phyloP scores from a whole-genome alignment of 805 yeast genomes.

The Ogataea kodamae region DNA sequence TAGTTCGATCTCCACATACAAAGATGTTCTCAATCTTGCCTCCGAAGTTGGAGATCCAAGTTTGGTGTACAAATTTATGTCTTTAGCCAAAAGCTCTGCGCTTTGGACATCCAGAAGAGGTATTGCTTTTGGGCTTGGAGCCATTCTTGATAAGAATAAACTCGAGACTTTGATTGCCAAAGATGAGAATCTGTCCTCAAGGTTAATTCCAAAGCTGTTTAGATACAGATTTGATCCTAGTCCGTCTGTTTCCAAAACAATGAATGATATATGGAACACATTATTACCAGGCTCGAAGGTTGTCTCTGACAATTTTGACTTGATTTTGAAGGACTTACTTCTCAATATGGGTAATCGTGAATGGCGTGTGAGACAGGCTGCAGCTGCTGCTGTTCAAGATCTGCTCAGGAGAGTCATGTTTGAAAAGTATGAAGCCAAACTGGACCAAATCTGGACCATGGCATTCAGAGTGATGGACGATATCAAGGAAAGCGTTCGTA shows the following conservation, averaged over 20 bases:
- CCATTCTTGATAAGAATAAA: conserved; percentile 74
- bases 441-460: conserved; percentile 80
- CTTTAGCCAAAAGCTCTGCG: conserved; percentile 80
- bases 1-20: conserved; percentile 86
- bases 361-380: conserved; percentile 92
- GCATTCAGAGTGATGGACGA: conserved; percentile 90
- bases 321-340: conserved; percentile 62
- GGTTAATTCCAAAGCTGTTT: conserved; percentile 76
- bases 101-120: conserved; percentile 94
- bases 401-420: conserved; percentile 59
- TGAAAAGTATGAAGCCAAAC: conserved; percentile 44
- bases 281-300: conserved; percentile 54
- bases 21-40: conserved; percentile 82
- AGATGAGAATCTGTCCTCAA: conserved; percentile 51
- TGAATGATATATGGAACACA: conserved; percentile 85
- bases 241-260: conserved; percentile 66
- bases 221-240: conserved; percentile 86
- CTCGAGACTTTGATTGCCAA: conserved; percentile 57
- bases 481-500: conserved; percentile 87
- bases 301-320: conserved; percentile 49
- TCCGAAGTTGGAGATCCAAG: conserved; percentile 95
- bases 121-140: conserved; percentile 88
- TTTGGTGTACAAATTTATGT: conserved; percentile 90
- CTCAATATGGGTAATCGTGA: conserved; percentile 73
- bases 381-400: conserved; percentile 67